These are phyloP conservation scores for Farysia itapuensis DNA, from an alignment of 1,284 basidiomycete genomes.

Conservation along the genomic window DNA sequence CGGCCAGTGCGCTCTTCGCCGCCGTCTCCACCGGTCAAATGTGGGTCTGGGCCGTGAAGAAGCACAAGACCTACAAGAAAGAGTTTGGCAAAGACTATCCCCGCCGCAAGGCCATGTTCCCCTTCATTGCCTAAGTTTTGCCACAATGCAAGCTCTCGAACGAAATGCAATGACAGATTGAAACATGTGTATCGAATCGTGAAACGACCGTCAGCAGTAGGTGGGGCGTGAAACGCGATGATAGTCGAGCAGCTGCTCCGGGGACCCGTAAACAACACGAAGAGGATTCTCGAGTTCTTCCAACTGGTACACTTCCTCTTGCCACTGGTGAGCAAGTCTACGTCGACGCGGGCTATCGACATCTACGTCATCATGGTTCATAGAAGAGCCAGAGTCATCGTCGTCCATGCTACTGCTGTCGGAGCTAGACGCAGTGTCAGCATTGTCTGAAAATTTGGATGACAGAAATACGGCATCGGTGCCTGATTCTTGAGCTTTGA, in stretches of 20 bases:
- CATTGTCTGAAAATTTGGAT: background rate
- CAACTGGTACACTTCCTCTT: constrained; percentile 1
- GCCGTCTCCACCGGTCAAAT: constrained; percentile 73
- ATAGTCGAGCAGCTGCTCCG: constrained; percentile 50
- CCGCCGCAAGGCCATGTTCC: constrained; percentile 77
- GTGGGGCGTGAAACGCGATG: constrained; percentile 46
- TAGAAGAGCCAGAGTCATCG: background rate
- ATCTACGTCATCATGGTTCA: background rate
- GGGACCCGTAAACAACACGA: constrained; percentile 43
- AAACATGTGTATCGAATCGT: too few species aligned
- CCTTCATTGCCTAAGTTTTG: constrained; percentile 64
- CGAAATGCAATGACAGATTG: background rate
- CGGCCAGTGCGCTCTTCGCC: constrained; percentile 74
- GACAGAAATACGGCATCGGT: background rate
- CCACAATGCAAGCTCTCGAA: too few species aligned
- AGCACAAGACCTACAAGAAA: constrained; percentile 85
- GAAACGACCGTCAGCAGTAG: constrained; percentile 50
- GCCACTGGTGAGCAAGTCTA: background rate
- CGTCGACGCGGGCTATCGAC: background rate
- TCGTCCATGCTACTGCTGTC: background rate
- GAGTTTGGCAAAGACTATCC: constrained; percentile 86
- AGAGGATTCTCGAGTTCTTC: constrained; percentile 43
- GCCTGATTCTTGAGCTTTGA: background rate
- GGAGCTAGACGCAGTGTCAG: background rate
- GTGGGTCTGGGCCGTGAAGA: constrained; percentile 86